These are phyloP conservation scores for Erigeron canadensis DNA, from an alignment of 129 eudicot species.

Conservation along the genomic window DNA sequence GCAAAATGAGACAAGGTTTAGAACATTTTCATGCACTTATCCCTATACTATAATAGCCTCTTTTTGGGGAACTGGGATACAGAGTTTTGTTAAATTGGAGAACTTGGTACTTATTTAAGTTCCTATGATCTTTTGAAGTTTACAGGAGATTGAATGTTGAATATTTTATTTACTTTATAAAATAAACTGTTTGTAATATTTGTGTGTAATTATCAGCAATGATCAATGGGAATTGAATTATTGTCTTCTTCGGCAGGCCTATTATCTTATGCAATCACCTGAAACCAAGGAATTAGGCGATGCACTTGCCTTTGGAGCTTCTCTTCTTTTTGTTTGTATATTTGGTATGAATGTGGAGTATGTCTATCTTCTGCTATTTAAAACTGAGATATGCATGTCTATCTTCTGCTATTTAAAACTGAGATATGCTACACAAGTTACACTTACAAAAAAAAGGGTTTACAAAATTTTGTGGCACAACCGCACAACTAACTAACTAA, in stretches of 20 bases:
- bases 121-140: too few relatives aligned
- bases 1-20: too few relatives aligned
- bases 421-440: too few relatives aligned
- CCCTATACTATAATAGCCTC: too few relatives aligned
- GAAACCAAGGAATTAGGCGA: slow-evolving; percentile 51
- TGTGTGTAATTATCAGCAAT: background rate
- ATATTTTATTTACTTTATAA: background rate
- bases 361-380: background rate
- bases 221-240: background rate
- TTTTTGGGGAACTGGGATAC: too few relatives aligned
- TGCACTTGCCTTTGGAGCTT: slow-evolving; percentile 56
- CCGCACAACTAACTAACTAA: too few relatives aligned
- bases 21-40: too few relatives aligned
- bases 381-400: background rate
- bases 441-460: too few relatives aligned
- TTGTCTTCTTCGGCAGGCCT: slow-evolving; percentile 33
- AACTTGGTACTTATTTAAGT: too few relatives aligned
- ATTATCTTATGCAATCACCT: slow-evolving; percentile 51
- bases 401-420: background rate
- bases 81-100: too few relatives aligned
- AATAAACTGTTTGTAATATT: background rate
- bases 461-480: too few relatives aligned
- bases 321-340: slow-evolving; percentile 48
- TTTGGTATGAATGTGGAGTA: slow-evolving; percentile 36
- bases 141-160: too few relatives aligned